Evolutionary conservation across 805 yeast genomes (phyloP).

Genomic region (Starmerella khaoyaiensis): DNA sequence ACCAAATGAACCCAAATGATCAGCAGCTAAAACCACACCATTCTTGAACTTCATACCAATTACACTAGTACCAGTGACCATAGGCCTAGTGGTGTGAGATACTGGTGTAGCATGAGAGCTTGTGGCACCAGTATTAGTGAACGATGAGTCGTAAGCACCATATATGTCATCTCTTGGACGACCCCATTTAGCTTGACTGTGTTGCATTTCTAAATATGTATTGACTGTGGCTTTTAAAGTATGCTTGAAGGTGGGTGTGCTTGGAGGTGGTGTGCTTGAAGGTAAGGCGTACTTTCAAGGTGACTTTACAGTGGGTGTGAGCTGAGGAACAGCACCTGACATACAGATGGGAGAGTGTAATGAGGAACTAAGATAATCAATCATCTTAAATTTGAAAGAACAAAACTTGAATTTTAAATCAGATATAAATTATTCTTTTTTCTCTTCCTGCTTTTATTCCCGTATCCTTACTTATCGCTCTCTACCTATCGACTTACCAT

Average conservation of each 20-base stretch:
- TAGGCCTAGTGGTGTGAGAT: slow-evolving; percentile 85
- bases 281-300: too few relatives aligned
- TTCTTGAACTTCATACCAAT: slow-evolving; percentile 78
- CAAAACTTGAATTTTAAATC: too few relatives aligned
- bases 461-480: too few relatives aligned
- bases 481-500: too few relatives aligned
- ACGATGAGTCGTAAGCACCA: slow-evolving; percentile 60
- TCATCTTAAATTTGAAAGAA: too few relatives aligned
- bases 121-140: slow-evolving; percentile 38
- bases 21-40: slow-evolving; percentile 92
- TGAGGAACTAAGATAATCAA: too few relatives aligned
- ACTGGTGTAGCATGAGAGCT: slow-evolving; percentile 48
- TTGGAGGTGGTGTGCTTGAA: too few relatives aligned
- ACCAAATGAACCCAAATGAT: slow-evolving; percentile 82
- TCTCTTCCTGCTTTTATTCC: too few relatives aligned
- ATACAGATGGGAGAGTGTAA: too few relatives aligned
- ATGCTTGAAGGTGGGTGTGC: not conserved
- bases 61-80: slow-evolving; percentile 93
- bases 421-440: too few relatives aligned
- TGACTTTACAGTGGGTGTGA: too few relatives aligned
- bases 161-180: slow-evolving; percentile 76
- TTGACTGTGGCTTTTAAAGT: not conserved
- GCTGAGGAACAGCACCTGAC: not conserved
- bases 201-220: slow-evolving; percentile 49
- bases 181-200: slow-evolving; percentile 93